Evolutionary conservation across 768 basidiomycete genomes (phyloP), one percentile per base, ranked within the genome.

Genomic region (Phlebiopsis flavidoalba): DNA sequence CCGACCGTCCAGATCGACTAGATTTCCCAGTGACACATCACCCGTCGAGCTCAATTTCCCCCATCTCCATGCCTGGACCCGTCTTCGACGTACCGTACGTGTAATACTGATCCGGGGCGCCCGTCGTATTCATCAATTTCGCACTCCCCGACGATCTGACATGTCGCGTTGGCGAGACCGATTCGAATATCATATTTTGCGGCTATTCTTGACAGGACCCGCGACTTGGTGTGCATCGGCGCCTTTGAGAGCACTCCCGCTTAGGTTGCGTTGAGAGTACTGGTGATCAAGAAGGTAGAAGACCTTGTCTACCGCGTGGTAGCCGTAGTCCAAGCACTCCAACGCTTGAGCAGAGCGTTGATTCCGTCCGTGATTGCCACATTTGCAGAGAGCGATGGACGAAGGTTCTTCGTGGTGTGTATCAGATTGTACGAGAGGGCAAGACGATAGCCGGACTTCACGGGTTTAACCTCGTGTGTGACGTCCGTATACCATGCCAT

Each of bases 401-500:
- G 63, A 0, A 64, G 63, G 5, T 65, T 24, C 5, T 24, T 61
- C 0, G 72, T 68, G 3, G 76, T 71, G 59, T 80, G 76, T n/a
- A 82, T 72, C 51, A 83, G 73, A 61, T 81, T 82, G 68, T 78
- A 83, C 0, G 80, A 77, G 5, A 83, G 74, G 0, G 80, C 81
- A 0, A 83, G 74, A 0, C 79, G 77, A 59, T 79, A 81, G 5
- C 83, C 82, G n/a, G 75, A 74, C 0, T 75, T 79, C 48, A 83
- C 70, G 6, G 78, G 76, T 60, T 79, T 79, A 60, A 83, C 75
- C 70, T 80, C 79, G 66, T 81, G 80, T 50, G 68, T 70, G 53
- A 82, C 81, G 58, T 82, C 82, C 24, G 79, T 81, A 63, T 83
- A 81, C 80, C 82, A 84, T 0, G 81, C 73, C 4, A 82, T 69